Base-by-base conservation (phyloP, 2,329 filamentous ascomycete genomes). In the Macrophomina tecta region DNA sequence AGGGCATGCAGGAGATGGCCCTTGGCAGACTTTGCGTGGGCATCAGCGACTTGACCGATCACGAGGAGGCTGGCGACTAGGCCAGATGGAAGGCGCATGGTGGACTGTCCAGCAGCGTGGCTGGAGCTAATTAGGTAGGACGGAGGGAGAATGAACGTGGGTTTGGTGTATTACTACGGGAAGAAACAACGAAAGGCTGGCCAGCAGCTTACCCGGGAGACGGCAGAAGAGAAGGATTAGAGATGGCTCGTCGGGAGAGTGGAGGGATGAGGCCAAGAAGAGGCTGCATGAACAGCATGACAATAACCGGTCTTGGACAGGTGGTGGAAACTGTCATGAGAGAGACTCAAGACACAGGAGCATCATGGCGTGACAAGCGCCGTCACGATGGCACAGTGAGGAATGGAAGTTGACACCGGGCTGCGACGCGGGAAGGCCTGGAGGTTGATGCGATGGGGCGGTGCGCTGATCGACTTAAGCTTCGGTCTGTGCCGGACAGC, bases 51-150 rank as follows among this genome's bases (percentile, higher is more conserved):
- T 42, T 69, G 74, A 61, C 73, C 72, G 70, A 73, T 73, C 65
- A 78, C 71, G 65, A 75, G 68, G 23, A 79, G 71, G 28, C 71
- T 71, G 60, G 74, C 73, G 68, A 78, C 34, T 18, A 75, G 69
- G 70, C 70, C 71, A 42, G 62, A 70, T 64, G 72, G 70, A 73
- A 76, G 73, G 12, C 77, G 69, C 77, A 79, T 79, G 32, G 67
- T 71, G 65, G 66, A 67, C 66, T 49, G 38, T 46, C 34, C 56
- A 42, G 48, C 51, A 53, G 62, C 30, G 18, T 14, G 36, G 36
- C 40, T 55, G 48, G 62, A 42, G 14, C 4, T 30, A n/a, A 53
- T 64, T 52, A 64, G 58, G 48, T 28, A 9, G 65, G 30, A 55
- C 67, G 68, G 23, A 12, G 49, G 11, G 48, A 32, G 75, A 73